A percentile compares a stretch with the other conserved stretches of the same genome.
These are phyloP conservation scores for Musa beccarii DNA, from an alignment of 176 grass and related monocot genomes.

Conservation along the genomic window DNA sequence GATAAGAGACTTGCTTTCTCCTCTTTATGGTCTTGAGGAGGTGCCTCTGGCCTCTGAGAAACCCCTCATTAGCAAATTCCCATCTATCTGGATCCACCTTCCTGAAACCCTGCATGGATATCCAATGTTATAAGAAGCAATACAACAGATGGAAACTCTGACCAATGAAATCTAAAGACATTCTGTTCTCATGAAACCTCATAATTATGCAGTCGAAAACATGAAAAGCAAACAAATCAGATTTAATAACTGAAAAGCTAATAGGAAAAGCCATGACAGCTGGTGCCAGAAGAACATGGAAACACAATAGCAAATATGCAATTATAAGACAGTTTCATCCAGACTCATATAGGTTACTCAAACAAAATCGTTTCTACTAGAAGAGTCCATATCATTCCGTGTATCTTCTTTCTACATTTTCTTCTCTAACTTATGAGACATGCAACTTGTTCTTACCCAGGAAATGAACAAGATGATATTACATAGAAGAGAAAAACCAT, in stretches of 20 bases:
- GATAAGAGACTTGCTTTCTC: slow-evolving; percentile 35
- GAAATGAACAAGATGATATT: slow-evolving; percentile 29
- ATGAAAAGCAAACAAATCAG: background rate
- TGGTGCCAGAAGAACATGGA: too few relatives aligned
- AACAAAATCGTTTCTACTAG: slow-evolving; percentile 36
- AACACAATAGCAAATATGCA: too few relatives aligned
- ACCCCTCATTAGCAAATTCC: slow-evolving; percentile 92
- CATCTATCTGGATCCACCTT: slow-evolving; percentile 85
- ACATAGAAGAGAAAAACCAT: too few relatives aligned
- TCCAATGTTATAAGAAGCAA: too few relatives aligned
- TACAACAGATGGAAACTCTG: background rate
- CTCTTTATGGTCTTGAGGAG: slow-evolving; percentile 83
- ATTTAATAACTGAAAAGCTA: background rate
- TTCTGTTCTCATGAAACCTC: background rate
- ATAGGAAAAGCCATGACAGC: too few relatives aligned
- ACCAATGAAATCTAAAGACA: background rate
- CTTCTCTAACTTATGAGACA: slow-evolving; percentile 26
- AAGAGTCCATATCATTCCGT: slow-evolving; percentile 22
- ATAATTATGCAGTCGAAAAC: background rate
- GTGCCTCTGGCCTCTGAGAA: slow-evolving; percentile 72
- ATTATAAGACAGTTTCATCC: too few relatives aligned
- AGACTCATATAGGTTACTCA: background rate
- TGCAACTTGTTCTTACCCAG: too few relatives aligned
- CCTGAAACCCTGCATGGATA: slow-evolving; percentile 58
- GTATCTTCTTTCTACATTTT: slow-evolving; percentile 33